Conservation (phyloP, 345 rosid genomes). For the Gossypium raimondii region DNA sequence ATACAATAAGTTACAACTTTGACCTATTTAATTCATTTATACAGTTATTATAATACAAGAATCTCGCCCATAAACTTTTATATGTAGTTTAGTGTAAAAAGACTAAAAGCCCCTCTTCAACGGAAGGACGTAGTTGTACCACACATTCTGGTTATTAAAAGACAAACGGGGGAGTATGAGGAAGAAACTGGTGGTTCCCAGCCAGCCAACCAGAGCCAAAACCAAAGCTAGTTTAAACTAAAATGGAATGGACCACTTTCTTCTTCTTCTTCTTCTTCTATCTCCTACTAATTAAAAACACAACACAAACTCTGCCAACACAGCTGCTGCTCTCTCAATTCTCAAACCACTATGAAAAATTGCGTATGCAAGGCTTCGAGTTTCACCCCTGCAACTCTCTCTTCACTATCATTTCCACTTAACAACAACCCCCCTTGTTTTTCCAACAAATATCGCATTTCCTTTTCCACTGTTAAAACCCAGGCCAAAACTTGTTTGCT, state of each 20-base stretch:
- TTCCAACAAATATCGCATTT: not conserved
- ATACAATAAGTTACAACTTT: no score
- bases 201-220: not conserved
- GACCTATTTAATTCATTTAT: no score
- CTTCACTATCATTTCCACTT: not conserved
- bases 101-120: not conserved
- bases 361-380: conserved; percentile 9
- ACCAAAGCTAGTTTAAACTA: not conserved
- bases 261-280: no score
- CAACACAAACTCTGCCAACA: not conserved
- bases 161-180: not conserved
- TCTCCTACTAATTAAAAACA: no score
- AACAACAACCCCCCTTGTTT: not conserved
- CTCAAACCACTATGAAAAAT: conserved; percentile 15
- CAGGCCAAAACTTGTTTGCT: not conserved
- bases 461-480: not conserved
- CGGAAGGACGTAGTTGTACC: not conserved
- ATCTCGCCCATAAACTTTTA: no score
- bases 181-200: not conserved
- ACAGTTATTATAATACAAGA: no score
- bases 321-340: not conserved
- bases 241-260: not conserved
- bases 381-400: not conserved
- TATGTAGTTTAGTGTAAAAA: no score
- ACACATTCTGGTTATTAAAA: not conserved